Percentiles rank a stretch among this genome's conserved stretches.
Evolutionary conservation across 2,329 filamentous ascomycete species (phyloP).

Genomic region (Aspergillus alliaceus): DNA sequence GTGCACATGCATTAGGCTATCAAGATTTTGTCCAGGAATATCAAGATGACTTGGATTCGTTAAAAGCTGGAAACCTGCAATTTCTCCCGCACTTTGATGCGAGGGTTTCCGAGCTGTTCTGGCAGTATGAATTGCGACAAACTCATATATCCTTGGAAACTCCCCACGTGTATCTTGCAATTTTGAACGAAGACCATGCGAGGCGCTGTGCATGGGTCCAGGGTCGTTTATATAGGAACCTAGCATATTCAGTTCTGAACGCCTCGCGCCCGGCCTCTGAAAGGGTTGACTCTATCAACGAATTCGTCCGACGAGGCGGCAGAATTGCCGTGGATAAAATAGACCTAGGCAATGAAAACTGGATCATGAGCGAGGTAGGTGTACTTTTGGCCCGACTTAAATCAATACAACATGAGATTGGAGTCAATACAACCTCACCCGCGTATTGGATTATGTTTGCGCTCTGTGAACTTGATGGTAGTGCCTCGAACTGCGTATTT

Average conservation of each 20-base stretch:
- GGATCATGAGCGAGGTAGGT: constrained; percentile 16
- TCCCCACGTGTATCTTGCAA: constrained; percentile 62
- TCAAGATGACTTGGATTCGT: constrained; percentile 1
- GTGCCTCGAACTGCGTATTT: constrained; percentile 9
- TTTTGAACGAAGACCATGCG: constrained; percentile 59
- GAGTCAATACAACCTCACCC: constrained; percentile 6
- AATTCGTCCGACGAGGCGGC: constrained; percentile 38
- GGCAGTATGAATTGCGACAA: constrained; percentile 39
- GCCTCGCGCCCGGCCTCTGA: constrained; percentile 27
- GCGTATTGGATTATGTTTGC: constrained; percentile 38
- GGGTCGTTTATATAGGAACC: constrained; percentile 50
- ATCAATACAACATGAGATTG: constrained; percentile 16
- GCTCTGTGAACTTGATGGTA: constrained; percentile 30
- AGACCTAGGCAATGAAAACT: constrained; percentile 21
- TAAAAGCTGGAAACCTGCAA: neutral
- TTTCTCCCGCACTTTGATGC: constrained; percentile 44
- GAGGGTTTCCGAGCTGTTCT: constrained; percentile 52
- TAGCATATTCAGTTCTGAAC: constrained; percentile 58
- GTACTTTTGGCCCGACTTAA: constrained; percentile 24
- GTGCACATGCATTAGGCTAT: constrained; percentile 24
- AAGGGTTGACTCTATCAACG: constrained; percentile 24
- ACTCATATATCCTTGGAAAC: constrained; percentile 18
- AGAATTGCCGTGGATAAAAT: constrained; percentile 34
- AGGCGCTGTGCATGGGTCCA: constrained; percentile 59
- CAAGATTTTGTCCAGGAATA: constrained; percentile 39